Percentiles rank a stretch among this genome's conserved stretches.
These are phyloP conservation scores for Zymoseptoria crescenta DNA, from an alignment of 2,329 filamentous ascomycete genomes.

Conservation along the genomic window DNA sequence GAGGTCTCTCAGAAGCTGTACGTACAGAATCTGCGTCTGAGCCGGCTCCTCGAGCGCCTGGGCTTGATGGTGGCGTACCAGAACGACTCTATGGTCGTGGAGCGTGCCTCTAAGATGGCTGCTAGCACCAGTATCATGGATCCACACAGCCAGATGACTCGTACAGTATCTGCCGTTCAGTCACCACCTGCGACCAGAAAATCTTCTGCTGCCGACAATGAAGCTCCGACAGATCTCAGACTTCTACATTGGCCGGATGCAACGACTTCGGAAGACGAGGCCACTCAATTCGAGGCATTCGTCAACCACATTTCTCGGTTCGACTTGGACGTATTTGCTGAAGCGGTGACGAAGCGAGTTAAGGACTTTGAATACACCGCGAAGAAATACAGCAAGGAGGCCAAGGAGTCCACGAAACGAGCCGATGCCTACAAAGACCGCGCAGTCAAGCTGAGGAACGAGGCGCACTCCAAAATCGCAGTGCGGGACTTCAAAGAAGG, in stretches of 20 bases:
- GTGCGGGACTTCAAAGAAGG: conserved; percentile 95
- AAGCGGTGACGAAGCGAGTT: conserved; percentile 78
- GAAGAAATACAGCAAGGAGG: conserved; percentile 87
- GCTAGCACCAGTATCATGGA: conserved; percentile 40
- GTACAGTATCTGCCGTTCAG: conserved; percentile 48
- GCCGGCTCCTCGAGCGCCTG: conserved; percentile 73
- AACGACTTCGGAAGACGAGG: conserved; percentile 57
- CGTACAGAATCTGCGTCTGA: conserved; percentile 75
- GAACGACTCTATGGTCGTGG: conserved; percentile 61
- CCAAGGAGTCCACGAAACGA: conserved; percentile 46
- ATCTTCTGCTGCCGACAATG: conserved; percentile 38
- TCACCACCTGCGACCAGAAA: conserved; percentile 50
- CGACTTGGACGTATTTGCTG: conserved; percentile 74
- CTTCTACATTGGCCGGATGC: conserved; percentile 77
- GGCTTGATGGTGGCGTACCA: conserved; percentile 75
- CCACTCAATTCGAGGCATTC: conserved; percentile 66
- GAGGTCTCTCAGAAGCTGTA: conserved; percentile 80
- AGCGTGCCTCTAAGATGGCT: conserved; percentile 55
- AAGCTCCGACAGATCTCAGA: conserved; percentile 50
- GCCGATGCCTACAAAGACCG: conserved; percentile 66
- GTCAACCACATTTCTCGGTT: conserved; percentile 67
- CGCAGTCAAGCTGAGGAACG: conserved; percentile 69
- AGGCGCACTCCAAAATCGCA: conserved; percentile 91
- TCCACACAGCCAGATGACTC: conserved; percentile 35
- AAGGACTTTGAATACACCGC: conserved; percentile 91